Conservation (phyloP, 192 early-diverging fungal species). For the Backusella macrospora region DNA sequence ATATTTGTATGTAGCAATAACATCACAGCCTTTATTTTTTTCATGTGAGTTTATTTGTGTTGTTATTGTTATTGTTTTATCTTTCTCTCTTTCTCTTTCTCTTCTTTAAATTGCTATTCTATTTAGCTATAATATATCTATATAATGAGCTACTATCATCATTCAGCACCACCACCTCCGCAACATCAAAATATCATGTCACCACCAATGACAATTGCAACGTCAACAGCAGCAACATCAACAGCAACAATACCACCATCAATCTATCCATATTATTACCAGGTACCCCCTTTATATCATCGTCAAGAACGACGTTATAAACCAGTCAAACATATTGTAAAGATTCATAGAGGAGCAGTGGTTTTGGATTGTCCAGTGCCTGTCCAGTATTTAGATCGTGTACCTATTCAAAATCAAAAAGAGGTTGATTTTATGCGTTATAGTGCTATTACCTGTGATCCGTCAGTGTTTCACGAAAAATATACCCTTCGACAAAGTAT, state of each 20-base stretch:
- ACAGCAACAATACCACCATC: too few species aligned
- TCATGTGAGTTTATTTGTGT: conserved; percentile 58
- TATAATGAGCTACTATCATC: not conserved
- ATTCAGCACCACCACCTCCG: not conserved
- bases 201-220: not conserved
- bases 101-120: too few species aligned
- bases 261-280: not conserved
- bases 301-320: conserved; percentile 4
- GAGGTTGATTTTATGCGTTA: conserved; percentile 94
- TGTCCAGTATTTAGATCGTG: conserved; percentile 51
- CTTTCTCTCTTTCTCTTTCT: not conserved
- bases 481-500: conserved; percentile 82
- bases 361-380: conserved; percentile 75
- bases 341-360: conserved; percentile 70
- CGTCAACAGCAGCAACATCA: too few species aligned
- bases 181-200: not conserved
- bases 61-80: not conserved
- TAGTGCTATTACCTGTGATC: conserved; percentile 86
- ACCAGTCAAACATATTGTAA: conserved; percentile 42
- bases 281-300: not conserved
- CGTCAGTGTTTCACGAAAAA: conserved; percentile 79
- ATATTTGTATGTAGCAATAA: not conserved
- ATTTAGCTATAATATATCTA: not conserved
- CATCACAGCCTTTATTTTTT: too few species aligned
- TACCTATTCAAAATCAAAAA: conserved; percentile 58